Evolutionary conservation across 2,329 filamentous ascomycete genomes (phyloP), one percentile per base, ranked within the genome.

Genomic region (Aspergillus sp.): DNA sequence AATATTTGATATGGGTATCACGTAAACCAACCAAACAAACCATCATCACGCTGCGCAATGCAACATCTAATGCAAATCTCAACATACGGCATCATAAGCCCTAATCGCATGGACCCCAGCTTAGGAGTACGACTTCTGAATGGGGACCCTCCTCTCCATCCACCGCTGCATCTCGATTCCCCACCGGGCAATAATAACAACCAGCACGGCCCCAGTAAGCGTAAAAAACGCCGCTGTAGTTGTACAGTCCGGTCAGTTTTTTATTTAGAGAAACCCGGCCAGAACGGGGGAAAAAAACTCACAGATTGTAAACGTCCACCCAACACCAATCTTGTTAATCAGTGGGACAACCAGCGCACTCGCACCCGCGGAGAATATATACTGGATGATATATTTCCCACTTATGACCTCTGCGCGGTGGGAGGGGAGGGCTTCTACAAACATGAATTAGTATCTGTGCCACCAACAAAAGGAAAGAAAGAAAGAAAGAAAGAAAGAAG

Each of bases 341-440:
- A 88, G 84, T 0, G 91, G 91, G 53, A 93, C 77, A 58, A 90
- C 89, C 0, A 85, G 83, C 0, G 88, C 90, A 6, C 85, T 89
- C 0, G 84, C 88, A 3, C 82, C 78, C 11, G 89, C 90, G 1
- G 86, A 90, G 61, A 91, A 90, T 3, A 91, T 68, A 73, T 93
- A 95, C 25, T 91, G 82, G 39, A 90, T 79, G 62, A 91, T 85
- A 72, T 93, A 95, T 71, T 95, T 95, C 1, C 89, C 88, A 1
- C 89, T 88, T 53, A 91, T 86, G 3, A 93, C 89, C 68, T 93
- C 90, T 9, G 87, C 84, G n/a, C 85, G 84, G 17, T 66, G 59
- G 15, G 66, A 61, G 1, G 73, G 72, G 33, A 84, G 79, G 2
- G 80, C 80, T 64, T 76, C 75, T 69, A 40, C 27, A 31, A 4